These are phyloP conservation scores for Termitomyces sp. DNA, from an alignment of 768 basidiomycete genomes.

Conservation along the genomic window DNA sequence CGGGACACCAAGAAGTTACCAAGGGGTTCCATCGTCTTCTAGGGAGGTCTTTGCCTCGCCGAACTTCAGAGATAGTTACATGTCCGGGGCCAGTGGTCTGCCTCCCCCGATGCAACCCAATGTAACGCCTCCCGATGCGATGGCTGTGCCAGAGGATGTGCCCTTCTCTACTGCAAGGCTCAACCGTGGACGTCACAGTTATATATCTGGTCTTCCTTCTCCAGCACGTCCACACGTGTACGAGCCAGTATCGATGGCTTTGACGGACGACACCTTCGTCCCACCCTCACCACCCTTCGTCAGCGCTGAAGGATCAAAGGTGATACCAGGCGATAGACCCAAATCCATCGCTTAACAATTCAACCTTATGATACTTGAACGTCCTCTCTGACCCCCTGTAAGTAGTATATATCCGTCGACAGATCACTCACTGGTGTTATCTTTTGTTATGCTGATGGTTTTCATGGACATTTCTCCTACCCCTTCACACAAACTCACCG, in stretches of 20 bases:
- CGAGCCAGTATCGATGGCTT: slow-evolving; percentile 70
- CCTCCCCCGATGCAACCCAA: slow-evolving; percentile 11
- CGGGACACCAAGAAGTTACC: neutral
- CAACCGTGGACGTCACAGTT: slow-evolving; percentile 44
- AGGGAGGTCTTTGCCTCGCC: slow-evolving; percentile 1
- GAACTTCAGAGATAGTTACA: slow-evolving; percentile 9
- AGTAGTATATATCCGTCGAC: slow-evolving; percentile 12
- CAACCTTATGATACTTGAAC: slow-evolving; percentile 4
- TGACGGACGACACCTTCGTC: slow-evolving; percentile 56
- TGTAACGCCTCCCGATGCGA: neutral
- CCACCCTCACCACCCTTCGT: slow-evolving; percentile 63
- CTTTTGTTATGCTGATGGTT: slow-evolving; percentile 11
- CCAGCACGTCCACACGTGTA: slow-evolving; percentile 46
- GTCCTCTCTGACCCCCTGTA: neutral
- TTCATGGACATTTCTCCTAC: slow-evolving; percentile 6
- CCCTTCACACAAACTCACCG: neutral
- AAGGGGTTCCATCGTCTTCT: slow-evolving; percentile 1
- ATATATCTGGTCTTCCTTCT: slow-evolving; percentile 24
- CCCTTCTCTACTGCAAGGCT: slow-evolving; percentile 28
- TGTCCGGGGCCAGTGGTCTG: slow-evolving; percentile 1
- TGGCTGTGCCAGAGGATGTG: slow-evolving; percentile 9
- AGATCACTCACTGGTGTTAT: slow-evolving; percentile 11
- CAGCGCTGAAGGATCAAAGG: slow-evolving; percentile 32
- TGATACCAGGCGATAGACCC: slow-evolving; percentile 38
- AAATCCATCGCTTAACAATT: slow-evolving; percentile 38